phyloP scores from a whole-genome alignment of 345 rosid genomes.

The Iberis pinnata region DNA sequence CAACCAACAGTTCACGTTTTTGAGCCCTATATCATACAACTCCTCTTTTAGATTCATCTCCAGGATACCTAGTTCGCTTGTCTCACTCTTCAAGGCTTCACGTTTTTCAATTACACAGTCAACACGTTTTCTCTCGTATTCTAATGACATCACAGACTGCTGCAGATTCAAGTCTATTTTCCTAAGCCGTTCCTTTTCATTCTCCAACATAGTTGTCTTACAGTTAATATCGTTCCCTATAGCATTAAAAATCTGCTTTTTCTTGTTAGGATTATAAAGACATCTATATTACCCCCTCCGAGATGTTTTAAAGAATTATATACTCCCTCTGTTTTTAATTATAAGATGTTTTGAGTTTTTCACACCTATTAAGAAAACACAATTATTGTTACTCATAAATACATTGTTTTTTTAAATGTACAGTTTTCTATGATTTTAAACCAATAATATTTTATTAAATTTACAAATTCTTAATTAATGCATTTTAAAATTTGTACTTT shows the following conservation, averaged over 20 bases:
- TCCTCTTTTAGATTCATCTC: conserved; percentile 93
- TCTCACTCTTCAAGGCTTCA: conserved; percentile 69
- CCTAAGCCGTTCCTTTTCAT: conserved; percentile 56
- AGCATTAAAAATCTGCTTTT: conserved; percentile 43
- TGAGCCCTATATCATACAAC: conserved; percentile 73
- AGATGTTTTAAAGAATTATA: no score
- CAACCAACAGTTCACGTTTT: conserved; percentile 61
- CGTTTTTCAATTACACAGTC: conserved; percentile 56
- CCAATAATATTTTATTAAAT: no score
- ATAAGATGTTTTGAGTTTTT: no score
- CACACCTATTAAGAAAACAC: no score
- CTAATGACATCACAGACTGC: conserved; percentile 54
- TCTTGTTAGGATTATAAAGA: conserved; percentile 44
- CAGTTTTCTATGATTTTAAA: no score
- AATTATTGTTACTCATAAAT: no score
- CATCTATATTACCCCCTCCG: conserved; percentile 46
- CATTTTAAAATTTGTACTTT: no score
- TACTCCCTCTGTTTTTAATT: no score
- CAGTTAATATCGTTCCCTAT: conserved; percentile 44
- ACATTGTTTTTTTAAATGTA: no score
- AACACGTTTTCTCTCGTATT: conserved; percentile 60
- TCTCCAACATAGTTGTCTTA: conserved; percentile 38
- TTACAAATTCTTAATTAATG: no score
- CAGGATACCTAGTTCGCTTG: conserved; percentile 58
- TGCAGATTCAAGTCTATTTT: conserved; percentile 54